Evolutionary conservation across 495 filamentous ascomycete species (phyloP).

Genomic region (Venustampulla echinocandica): DNA sequence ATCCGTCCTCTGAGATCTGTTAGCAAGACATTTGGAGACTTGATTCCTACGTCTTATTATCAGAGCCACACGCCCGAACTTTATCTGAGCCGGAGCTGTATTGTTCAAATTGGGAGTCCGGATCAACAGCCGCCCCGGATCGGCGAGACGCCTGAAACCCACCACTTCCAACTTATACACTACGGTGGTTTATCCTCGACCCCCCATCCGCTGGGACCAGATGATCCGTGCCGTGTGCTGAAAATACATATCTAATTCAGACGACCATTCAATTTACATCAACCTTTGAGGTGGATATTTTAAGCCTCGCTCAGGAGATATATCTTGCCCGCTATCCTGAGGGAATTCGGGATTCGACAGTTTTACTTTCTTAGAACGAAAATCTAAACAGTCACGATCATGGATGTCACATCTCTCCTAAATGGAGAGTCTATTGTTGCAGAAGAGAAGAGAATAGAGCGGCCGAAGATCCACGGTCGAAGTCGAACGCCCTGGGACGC

Average conservation of each 20-base stretch:
- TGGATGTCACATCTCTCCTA: constrained; percentile 23
- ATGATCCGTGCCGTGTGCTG: neutral
- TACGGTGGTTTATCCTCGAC: constrained; percentile 17
- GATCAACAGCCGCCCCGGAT: constrained; percentile 17
- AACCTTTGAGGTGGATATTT: too few relatives aligned
- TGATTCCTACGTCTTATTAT: constrained; percentile 16
- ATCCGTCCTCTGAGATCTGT: constrained; percentile 8
- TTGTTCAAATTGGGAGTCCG: constrained; percentile 7
- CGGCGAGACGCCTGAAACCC: too few relatives aligned
- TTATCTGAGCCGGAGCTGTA: constrained; percentile 14
- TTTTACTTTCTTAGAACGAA: too few relatives aligned
- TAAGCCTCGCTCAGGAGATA: too few relatives aligned
- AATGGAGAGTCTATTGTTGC: constrained; percentile 15
- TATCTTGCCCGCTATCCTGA: too few relatives aligned
- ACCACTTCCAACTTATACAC: constrained; percentile 17
- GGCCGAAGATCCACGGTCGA: constrained; percentile 22
- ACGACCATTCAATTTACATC: neutral
- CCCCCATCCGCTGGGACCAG: neutral
- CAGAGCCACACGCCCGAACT: constrained; percentile 20
- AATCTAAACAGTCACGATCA: constrained; percentile 9
- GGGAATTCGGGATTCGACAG: too few relatives aligned
- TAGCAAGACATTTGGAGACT: constrained; percentile 15
- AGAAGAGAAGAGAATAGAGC: constrained; percentile 15
- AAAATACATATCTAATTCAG: constrained; percentile 1
- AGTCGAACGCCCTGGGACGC: constrained; percentile 40